Evolutionary conservation across 805 yeast species (phyloP).

Genomic region (Teunomyces pallodes): DNA sequence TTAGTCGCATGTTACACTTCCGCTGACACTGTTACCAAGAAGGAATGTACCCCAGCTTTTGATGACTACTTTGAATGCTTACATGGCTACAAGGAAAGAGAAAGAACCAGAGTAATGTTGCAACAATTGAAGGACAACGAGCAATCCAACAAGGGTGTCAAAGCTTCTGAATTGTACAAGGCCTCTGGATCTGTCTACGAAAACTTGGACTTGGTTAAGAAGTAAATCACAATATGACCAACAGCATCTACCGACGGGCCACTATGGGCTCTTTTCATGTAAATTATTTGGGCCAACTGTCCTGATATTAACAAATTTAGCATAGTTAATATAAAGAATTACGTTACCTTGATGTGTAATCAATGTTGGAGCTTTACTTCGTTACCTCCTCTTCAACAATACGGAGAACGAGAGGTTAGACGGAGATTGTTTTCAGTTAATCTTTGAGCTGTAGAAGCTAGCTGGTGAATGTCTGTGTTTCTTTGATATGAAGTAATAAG

Average conservation of each 20-base stretch:
- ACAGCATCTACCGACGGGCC: slow-evolving; percentile 1
- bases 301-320: slow-evolving; percentile 1
- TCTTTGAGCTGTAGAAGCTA: too few relatives aligned
- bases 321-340: slow-evolving; percentile 2
- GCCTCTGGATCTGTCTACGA: slow-evolving; percentile 40
- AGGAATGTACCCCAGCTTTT: slow-evolving; percentile 42
- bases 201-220: slow-evolving; percentile 40
- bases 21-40: slow-evolving; percentile 40
- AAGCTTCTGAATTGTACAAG: slow-evolving; percentile 44
- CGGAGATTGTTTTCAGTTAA: too few relatives aligned
- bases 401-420: too few relatives aligned
- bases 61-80: slow-evolving; percentile 48
- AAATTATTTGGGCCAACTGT: background rate
- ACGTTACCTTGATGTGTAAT: background rate
- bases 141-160: slow-evolving; percentile 36
- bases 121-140: slow-evolving; percentile 47
- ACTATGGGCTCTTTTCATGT: background rate
- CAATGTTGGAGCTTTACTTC: too few relatives aligned
- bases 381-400: too few relatives aligned
- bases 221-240: background rate
- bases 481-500: too few relatives aligned
- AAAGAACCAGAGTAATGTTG: slow-evolving; percentile 42
- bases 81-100: slow-evolving; percentile 47
- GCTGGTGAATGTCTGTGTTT: too few relatives aligned
- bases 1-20: slow-evolving; percentile 44